A percentile compares a stretch with the other conserved stretches of the same genome.
These are phyloP conservation scores for Hibiscus trionum DNA, from an alignment of 345 rosid genomes.

Conservation along the genomic window DNA sequence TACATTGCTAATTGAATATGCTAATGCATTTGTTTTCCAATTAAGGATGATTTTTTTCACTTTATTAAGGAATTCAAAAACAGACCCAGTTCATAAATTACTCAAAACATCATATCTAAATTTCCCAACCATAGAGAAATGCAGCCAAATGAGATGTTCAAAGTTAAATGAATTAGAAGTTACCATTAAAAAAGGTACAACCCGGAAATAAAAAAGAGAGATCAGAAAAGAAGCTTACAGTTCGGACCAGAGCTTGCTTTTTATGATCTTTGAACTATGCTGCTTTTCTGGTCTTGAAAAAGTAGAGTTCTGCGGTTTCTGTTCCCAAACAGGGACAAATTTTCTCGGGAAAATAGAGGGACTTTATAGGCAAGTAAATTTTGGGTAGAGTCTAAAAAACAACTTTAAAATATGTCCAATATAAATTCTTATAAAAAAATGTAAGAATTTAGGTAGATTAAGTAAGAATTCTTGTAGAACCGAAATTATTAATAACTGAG, in stretches of 20 bases:
- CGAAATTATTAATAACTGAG: too few relatives aligned
- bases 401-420: too few relatives aligned
- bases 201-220: not conserved
- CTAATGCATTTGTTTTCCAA: not conserved
- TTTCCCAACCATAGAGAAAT: not conserved
- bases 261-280: not conserved
- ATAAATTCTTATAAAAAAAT: too few relatives aligned
- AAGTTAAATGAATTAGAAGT: too few relatives aligned
- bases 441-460: too few relatives aligned
- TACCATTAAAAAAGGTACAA: not conserved
- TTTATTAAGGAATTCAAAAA: not conserved
- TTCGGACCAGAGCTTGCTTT: not conserved
- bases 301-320: not conserved
- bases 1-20: not conserved
- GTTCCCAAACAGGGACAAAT: not conserved
- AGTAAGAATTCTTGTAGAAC: too few relatives aligned
- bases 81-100: not conserved
- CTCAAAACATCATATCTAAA: not conserved
- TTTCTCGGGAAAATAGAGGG: not conserved
- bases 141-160: not conserved
- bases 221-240: not conserved
- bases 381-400: too few relatives aligned
- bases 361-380: not conserved
- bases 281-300: not conserved
- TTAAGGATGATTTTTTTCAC: not conserved